These are phyloP conservation scores for Sanguinoderma infundibulare DNA, from an alignment of 1,284 basidiomycete genomes.

Conservation along the genomic window DNA sequence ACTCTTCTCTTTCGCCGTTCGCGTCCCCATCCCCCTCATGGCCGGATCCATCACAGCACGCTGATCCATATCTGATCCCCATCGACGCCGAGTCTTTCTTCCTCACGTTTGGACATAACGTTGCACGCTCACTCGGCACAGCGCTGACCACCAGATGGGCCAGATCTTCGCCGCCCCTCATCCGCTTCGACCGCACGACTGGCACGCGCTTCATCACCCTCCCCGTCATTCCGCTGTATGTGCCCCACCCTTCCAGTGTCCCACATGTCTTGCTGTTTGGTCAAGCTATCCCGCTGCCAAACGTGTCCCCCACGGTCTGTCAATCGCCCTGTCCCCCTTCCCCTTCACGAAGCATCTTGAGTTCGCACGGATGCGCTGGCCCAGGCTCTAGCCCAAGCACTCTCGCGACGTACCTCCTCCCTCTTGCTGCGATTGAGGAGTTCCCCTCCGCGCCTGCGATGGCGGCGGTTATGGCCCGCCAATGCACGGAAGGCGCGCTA, in stretches of 20 bases:
- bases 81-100: conserved; percentile 33
- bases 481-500: conserved; percentile 40
- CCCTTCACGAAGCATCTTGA: not conserved
- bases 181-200: conserved; percentile 17
- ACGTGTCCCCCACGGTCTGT: not conserved
- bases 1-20: too few relatives aligned
- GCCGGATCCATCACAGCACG: conserved; percentile 10
- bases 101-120: conserved; percentile 28
- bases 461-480: conserved; percentile 48
- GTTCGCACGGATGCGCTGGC: not conserved
- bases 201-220: conserved; percentile 28
- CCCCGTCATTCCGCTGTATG: conserved; percentile 33
- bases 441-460: conserved; percentile 59
- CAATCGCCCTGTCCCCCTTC: not conserved
- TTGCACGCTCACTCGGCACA: conserved; percentile 14
- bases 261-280: conserved; percentile 37
- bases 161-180: not conserved
- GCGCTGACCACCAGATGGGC: conserved; percentile 15
- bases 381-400: conserved; percentile 24
- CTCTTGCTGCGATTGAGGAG: conserved; percentile 44
- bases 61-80: conserved; percentile 27
- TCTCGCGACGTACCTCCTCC: conserved; percentile 45
- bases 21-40: conserved; percentile 10
- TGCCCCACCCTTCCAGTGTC: conserved; percentile 36
- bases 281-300: conserved; percentile 24